Conservation (phyloP, 345 rosid species). For the Brassica carinata region DNA sequence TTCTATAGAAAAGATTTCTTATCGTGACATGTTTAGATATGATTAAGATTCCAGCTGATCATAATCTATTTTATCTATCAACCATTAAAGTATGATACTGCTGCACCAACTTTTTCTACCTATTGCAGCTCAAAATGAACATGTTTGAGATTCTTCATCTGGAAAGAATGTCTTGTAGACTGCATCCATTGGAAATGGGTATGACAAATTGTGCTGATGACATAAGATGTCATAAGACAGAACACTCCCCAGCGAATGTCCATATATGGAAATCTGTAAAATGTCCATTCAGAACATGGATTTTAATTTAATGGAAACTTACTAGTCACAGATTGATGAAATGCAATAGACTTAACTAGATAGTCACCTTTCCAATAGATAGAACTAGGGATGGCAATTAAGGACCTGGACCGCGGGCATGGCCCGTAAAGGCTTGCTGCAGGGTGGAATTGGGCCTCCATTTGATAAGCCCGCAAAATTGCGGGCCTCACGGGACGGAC, state of each 20-base stretch:
- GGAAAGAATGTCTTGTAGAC: slow-evolving; percentile 54
- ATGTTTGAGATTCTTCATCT: slow-evolving; percentile 42
- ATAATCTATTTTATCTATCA: slow-evolving; percentile 1
- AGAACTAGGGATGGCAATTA: too few species aligned
- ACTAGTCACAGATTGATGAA: slow-evolving; percentile 23
- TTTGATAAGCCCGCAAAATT: too few species aligned
- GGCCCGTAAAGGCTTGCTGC: too few species aligned
- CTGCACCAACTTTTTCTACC: slow-evolving; percentile 2
- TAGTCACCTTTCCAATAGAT: slow-evolving; percentile 69
- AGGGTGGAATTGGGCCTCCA: too few species aligned
- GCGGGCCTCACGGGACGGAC: too few species aligned
- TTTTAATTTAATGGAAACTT: background rate
- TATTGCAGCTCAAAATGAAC: background rate
- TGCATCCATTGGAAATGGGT: slow-evolving; percentile 81
- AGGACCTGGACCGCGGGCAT: too few species aligned
- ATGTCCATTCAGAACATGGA: slow-evolving; percentile 21
- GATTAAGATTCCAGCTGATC: slow-evolving; percentile 14
- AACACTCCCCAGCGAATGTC: slow-evolving; percentile 98
- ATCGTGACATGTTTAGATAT: background rate
- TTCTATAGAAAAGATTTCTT: background rate
- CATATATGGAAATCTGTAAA: slow-evolving; percentile 83
- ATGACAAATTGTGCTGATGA: slow-evolving; percentile 84
- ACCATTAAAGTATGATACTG: slow-evolving; percentile 28
- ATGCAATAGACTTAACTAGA: slow-evolving; percentile 21
- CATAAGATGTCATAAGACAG: slow-evolving; percentile 96